phyloP scores from a whole-genome alignment of 495 filamentous ascomycete species.

The Penicillium angulare region DNA sequence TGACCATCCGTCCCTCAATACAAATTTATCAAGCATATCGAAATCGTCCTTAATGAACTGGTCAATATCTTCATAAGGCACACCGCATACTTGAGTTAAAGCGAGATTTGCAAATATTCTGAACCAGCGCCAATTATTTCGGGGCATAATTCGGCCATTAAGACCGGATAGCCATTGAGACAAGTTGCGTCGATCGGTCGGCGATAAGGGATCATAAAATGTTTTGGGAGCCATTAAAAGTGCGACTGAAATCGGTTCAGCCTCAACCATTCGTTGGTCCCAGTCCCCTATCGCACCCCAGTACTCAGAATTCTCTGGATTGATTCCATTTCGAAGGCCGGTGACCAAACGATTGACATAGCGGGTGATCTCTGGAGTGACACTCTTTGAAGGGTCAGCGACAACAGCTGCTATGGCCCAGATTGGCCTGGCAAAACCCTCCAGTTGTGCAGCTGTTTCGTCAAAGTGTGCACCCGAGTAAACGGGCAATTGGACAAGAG shows the following conservation, averaged over 20 bases:
- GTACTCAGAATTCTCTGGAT: slow-evolving; percentile 15
- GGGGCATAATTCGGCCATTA: neutral
- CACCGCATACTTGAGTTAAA: neutral
- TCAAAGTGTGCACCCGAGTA: slow-evolving; percentile 10
- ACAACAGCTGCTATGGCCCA: slow-evolving; percentile 8
- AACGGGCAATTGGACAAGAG: neutral
- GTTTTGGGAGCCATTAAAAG: slow-evolving; percentile 9
- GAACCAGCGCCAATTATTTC: neutral
- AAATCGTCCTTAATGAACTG: neutral
- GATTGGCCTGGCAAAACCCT: slow-evolving; percentile 16
- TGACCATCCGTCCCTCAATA: neutral
- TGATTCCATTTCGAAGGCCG: slow-evolving; percentile 7
- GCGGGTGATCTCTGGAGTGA: neutral
- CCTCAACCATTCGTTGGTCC: slow-evolving; percentile 26
- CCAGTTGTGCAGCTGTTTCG: slow-evolving; percentile 14
- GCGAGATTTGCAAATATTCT: neutral
- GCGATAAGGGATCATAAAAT: slow-evolving; percentile 5
- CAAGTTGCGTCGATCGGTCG: neutral
- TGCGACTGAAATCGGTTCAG: slow-evolving; percentile 23
- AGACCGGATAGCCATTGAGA: neutral
- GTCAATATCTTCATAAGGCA: neutral
- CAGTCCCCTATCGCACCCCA: slow-evolving; percentile 17
- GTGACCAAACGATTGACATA: neutral
- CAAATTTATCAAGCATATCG: neutral
- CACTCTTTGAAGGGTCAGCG: neutral